Base-by-base conservation (phyloP, 306 rosid genomes). In the Potentilla sterilis region DNA sequence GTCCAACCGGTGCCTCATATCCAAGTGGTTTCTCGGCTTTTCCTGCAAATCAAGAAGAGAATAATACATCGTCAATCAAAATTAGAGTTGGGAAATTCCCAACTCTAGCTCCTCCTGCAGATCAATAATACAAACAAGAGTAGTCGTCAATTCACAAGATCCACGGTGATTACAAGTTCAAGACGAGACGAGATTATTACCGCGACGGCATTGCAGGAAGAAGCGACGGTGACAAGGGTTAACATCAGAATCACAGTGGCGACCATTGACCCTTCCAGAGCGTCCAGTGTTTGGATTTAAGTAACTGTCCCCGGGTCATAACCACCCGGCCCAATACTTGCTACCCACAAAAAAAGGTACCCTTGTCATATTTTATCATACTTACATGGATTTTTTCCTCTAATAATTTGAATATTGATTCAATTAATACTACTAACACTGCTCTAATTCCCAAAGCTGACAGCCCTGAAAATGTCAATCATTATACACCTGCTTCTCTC, bases 1-100 rank as follows among this genome's bases (percentile, higher is more conserved):
- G 67, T 95, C 98, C 85, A 95, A 89, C n/a, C 97, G 98, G 78
- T 92, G 96, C 44, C 98, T 92, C 99, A 95, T 86, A 85, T 95
- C 99, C 88, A 95, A 88, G 81, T 95, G 99, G 82, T 95, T 95
- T 82, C 96, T 88, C 18, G 98, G 98, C 78, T 82, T 95, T 82
- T 95, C 99, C 99, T 95, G 82, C 32, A 55, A 16, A 69, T 46
- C 28, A 28, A 28, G 1, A 28, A 61, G 4, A 40, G 49, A 67
- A 15, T 1, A 28, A 32, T 1, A 51, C n/a, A 52, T 66, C 9
- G 9, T 22, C 70, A 42, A 5, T 37, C 9, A 18, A 62, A 10
- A 35, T 12, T 5, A 28, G 5, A 37, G 97, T 35, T 70, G 86
- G 73, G 93, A 87, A 85, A 95, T 93, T 19, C 93, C 96, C 69